These are phyloP conservation scores for Russula compacta DNA, from an alignment of 768 basidiomycete genomes.

Conservation along the genomic window DNA sequence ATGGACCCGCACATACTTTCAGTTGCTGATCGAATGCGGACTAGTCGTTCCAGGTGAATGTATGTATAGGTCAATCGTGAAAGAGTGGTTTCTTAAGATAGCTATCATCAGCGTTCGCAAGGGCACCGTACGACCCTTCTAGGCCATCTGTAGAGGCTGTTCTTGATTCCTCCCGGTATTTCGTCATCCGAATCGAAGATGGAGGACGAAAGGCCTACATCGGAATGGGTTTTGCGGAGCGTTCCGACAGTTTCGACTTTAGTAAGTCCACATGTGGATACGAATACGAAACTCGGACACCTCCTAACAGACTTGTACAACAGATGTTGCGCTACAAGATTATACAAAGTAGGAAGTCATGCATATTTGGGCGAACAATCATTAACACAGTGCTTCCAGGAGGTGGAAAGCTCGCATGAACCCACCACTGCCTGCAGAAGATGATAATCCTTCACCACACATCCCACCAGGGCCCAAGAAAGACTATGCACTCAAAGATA, in stretches of 20 bases:
- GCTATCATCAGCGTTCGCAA: constrained; percentile 63
- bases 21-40: neutral
- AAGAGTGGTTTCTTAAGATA: neutral
- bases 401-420: constrained; percentile 17
- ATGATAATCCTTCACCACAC: constrained; percentile 49
- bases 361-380: neutral
- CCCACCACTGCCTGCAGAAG: constrained; percentile 38
- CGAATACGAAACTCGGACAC: neutral
- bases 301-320: constrained; percentile 6
- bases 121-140: constrained; percentile 67
- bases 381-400: neutral
- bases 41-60: constrained; percentile 46
- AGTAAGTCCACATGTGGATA: constrained; percentile 42
- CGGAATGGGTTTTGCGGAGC: constrained; percentile 86
- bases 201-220: constrained; percentile 83
- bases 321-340: constrained; percentile 81
- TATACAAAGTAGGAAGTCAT: constrained; percentile 57
- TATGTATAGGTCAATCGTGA: constrained; percentile 31
- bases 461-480: constrained; percentile 76
- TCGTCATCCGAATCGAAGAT: constrained; percentile 87
- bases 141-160: constrained; percentile 91
- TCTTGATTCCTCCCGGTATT: constrained; percentile 90
- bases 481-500: constrained; percentile 90
- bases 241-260: constrained; percentile 86
- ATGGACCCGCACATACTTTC: constrained; percentile 22